Percentiles rank a stretch among this genome's conserved stretches.
Conservation (phyloP, 2,329 filamentous ascomycete genomes). For the Plenodomus biglobosus region DNA sequence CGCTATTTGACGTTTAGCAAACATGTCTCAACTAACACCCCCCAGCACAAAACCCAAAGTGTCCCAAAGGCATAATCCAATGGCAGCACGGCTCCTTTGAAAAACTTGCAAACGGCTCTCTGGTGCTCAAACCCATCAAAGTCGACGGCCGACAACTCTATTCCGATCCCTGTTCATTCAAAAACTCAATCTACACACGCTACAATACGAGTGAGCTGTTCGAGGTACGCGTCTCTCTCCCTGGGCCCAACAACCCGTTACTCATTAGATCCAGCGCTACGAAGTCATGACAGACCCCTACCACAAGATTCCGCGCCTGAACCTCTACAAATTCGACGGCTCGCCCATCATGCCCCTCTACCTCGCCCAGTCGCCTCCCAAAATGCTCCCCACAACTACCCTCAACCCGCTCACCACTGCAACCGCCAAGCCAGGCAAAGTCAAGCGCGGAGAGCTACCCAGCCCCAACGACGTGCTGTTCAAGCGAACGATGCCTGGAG, state of each 20-base stretch:
- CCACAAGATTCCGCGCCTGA: conserved; percentile 63
- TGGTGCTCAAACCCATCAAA: conserved; percentile 62
- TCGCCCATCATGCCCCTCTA: conserved; percentile 69
- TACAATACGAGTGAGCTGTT: conserved; percentile 68
- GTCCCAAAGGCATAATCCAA: conserved; percentile 67
- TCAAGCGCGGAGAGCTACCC: conserved; percentile 43
- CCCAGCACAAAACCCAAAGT: conserved; percentile 60
- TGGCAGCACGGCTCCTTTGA: conserved; percentile 70
- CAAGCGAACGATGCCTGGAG: conserved; percentile 35
- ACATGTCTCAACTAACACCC: conserved; percentile 18
- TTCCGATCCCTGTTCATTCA: conserved; percentile 64
- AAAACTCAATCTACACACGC: conserved; percentile 61
- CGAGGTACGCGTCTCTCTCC: conserved; percentile 50
- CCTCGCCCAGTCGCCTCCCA: conserved; percentile 61
- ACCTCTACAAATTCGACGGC: conserved; percentile 66
- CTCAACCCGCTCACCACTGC: conserved; percentile 57
- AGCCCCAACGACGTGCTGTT: conserved; percentile 45
- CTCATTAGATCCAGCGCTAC: conserved; percentile 42
- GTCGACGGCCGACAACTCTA: conserved; percentile 68
- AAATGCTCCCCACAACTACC: conserved; percentile 70
- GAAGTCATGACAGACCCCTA: conserved; percentile 59
- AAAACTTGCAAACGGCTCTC: conserved; percentile 58
- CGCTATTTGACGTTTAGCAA: background rate
- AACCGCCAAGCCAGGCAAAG: conserved; percentile 40
- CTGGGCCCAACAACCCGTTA: background rate